Percentiles rank a stretch among this genome's conserved stretches.
Evolutionary conservation across 768 basidiomycete genomes (phyloP).

Genomic region (Dioszegia hungarica): DNA sequence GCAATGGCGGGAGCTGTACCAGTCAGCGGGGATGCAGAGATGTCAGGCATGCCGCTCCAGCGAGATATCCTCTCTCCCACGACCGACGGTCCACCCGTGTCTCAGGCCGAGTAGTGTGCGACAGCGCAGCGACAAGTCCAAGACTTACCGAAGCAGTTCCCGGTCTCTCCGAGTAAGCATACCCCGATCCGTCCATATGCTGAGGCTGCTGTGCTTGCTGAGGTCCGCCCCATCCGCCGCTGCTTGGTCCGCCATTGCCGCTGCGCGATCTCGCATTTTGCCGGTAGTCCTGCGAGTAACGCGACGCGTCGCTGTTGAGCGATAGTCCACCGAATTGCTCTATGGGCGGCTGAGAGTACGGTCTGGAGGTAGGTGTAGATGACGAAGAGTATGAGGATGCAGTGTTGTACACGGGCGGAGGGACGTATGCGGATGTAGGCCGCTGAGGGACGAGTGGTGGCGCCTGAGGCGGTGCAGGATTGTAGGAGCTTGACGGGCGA

Average conservation of each 20-base stretch:
- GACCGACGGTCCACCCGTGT: neutral
- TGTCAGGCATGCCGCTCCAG: neutral
- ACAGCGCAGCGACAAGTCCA: neutral
- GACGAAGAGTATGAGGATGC: neutral
- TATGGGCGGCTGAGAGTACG: neutral
- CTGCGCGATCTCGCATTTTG: neutral
- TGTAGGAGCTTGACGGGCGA: neutral
- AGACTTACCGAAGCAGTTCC: neutral
- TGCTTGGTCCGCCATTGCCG: neutral
- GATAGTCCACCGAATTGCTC: neutral
- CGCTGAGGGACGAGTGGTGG: constrained; percentile 1
- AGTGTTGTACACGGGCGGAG: constrained; percentile 4
- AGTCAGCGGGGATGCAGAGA: neutral
- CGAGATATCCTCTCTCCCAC: neutral
- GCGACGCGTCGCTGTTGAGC: neutral
- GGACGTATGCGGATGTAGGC: constrained; percentile 1
- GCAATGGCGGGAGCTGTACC: constrained; percentile 12
- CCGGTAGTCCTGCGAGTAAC: neutral
- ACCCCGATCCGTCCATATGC: neutral
- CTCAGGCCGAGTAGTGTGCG: neutral
- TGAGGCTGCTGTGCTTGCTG: neutral
- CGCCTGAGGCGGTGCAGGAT: constrained; percentile 1
- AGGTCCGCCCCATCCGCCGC: neutral
- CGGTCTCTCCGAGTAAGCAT: neutral
- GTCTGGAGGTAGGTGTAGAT: neutral